These are phyloP conservation scores for Jatropha multifida DNA, from an alignment of 441 rosid genomes.

Conservation along the genomic window DNA sequence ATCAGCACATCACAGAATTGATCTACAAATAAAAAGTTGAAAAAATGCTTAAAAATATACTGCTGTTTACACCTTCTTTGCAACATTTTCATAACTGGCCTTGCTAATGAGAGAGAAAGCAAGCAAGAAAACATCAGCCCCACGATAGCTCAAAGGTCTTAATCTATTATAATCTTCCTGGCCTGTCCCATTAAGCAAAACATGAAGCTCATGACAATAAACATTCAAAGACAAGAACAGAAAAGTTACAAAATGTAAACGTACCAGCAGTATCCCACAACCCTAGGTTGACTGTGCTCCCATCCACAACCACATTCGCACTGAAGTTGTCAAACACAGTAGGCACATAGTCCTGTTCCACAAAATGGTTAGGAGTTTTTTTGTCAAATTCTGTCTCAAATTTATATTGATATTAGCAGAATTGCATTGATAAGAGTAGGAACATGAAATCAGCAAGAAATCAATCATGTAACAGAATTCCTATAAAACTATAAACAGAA, in stretches of 20 bases:
- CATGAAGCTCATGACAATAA: neutral
- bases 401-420: neutral
- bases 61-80: constrained; percentile 55
- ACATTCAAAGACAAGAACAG: constrained; percentile 1
- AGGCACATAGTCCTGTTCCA: constrained; percentile 87
- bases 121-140: constrained; percentile 90
- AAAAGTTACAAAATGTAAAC: constrained; percentile 13
- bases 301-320: constrained; percentile 93
- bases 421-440: neutral
- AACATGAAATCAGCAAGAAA: neutral
- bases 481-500: neutral
- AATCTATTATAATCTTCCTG: constrained; percentile 92
- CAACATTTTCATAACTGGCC: constrained; percentile 92
- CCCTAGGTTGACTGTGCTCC: constrained; percentile 84
- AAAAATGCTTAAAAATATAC: constrained; percentile 13
- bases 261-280: constrained; percentile 96
- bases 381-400: constrained; percentile 12
- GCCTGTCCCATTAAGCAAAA: constrained; percentile 45
- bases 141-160: constrained; percentile 90
- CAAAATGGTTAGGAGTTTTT: constrained; percentile 4
- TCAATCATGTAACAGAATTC: neutral
- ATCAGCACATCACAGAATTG: constrained; percentile 27
- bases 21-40: neutral
- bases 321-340: constrained; percentile 94
- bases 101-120: constrained; percentile 93